phyloP scores from a whole-genome alignment of 2,329 filamentous ascomycete genomes.

The Scedosporium dehoogii region DNA sequence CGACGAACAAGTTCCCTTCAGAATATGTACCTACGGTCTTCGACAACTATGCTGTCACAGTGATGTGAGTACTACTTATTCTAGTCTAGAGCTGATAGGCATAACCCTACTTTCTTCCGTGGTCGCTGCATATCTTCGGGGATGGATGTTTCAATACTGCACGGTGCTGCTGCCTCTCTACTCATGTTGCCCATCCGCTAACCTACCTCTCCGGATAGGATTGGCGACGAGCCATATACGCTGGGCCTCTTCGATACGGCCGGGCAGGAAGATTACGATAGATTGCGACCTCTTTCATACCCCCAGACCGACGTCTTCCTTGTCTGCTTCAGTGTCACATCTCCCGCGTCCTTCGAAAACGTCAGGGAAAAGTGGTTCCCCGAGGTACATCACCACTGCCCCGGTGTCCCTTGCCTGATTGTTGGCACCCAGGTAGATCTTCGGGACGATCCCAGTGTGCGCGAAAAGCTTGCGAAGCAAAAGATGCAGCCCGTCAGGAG shows the following conservation, averaged over 20 bases:
- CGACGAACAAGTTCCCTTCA: conserved; percentile 98
- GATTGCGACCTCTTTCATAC: conserved; percentile 90
- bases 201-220: conserved; percentile 53
- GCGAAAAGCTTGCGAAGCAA: conserved; percentile 88
- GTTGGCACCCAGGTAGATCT: conserved; percentile 97
- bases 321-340: conserved; percentile 97
- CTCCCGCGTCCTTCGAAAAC: conserved; percentile 97
- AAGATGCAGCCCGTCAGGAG: conserved; percentile 90
- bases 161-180: neutral
- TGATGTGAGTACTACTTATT: conserved; percentile 66
- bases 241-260: conserved; percentile 96
- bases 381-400: conserved; percentile 97
- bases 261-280: conserved; percentile 98
- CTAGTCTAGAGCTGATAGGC: conserved; percentile 2
- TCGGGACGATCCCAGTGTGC: conserved; percentile 75
- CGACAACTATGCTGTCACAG: conserved; percentile 98
- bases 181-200: neutral
- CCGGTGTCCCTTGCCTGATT: conserved; percentile 93
- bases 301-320: conserved; percentile 98
- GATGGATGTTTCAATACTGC: too few relatives aligned
- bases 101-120: conserved; percentile 2
- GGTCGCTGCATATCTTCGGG: neutral
- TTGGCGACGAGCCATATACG: conserved; percentile 97
- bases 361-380: conserved; percentile 98
- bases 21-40: conserved; percentile 99